Evolutionary conservation across 2,329 filamentous ascomycete genomes (phyloP), one percentile per base, ranked within the genome.

Genomic region (Aspergillus melleus): DNA sequence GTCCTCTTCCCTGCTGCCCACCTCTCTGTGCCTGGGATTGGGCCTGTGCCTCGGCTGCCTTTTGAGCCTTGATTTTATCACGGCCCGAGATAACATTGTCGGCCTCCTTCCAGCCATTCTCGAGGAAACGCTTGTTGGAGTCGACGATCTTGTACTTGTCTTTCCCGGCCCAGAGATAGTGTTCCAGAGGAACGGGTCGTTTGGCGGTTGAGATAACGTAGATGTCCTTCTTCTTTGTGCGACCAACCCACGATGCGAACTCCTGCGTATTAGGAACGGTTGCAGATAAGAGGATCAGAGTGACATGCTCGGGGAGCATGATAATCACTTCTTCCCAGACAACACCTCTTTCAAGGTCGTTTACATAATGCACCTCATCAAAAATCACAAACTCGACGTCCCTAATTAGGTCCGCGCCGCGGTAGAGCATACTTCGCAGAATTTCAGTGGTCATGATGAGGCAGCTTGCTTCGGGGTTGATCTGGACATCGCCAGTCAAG

Each of bases 241-340:
- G 86, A 11, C 95, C 95, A 24, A 99, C 94, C 95, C 95, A 99
- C 0, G 93, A 98, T 1, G 95, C 95, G 70, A 99, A 99, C 73
- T 99, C 95, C 64, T 97, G 87, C 0, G 95, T 98, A 73, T 99
- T 99, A 1, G 95, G 95, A 0, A 99, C 95, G 0, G 95, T 99
- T 0, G 95, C 95, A 4, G 95, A 99, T 3, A 99, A 84, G 2
- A 98, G 81, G 66, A 99, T 99, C 22, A 99, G 84, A 2, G 95
- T 96, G 44, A 99, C 92, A 77, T 99, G 95, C 73, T 96, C 93
- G 0, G 95, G 95, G 57, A 99, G 83, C 95, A 99, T 98, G 70
- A 99, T 99, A 71, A 99, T 99, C 69, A 99, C 95, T 77, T 99
- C 95, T 76, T 99, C 95, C 95, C 95, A 99, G 0, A 99, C 95